A percentile compares a stretch with the other conserved stretches of the same genome.
phyloP scores from a whole-genome alignment of 306 rosid species.

The Fagus crenata region DNA sequence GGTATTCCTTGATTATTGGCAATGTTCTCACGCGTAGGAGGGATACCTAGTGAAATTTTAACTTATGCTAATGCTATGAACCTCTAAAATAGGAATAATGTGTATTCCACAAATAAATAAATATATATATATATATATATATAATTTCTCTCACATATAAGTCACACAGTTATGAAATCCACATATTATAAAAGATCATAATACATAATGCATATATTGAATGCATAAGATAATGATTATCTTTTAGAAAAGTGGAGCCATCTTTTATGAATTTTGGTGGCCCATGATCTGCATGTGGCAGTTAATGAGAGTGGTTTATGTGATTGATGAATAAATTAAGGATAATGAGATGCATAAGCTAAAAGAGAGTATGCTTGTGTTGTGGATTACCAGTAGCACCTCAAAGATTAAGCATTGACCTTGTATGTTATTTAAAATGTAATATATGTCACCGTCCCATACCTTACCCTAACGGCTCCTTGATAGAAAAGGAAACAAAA shows the following conservation, averaged over 20 bases:
- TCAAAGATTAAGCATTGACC: conserved; percentile 54
- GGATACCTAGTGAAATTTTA: no score
- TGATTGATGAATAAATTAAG: conserved; percentile 7
- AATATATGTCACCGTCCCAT: conserved; percentile 61
- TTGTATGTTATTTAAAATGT: conserved; percentile 19
- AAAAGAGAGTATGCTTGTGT: conserved; percentile 44
- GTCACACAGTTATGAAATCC: no score
- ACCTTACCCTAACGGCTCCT: conserved; percentile 58
- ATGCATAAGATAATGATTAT: conserved; percentile 12
- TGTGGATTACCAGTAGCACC: conserved; percentile 45
- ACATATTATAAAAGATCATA: no score
- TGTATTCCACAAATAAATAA: no score
- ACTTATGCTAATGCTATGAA: no score
- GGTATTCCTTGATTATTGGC: no score
- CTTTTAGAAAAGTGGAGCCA: not conserved
- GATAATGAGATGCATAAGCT: conserved; percentile 45
- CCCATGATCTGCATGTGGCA: conserved; percentile 26
- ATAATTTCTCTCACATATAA: no score
- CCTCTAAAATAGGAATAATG: no score
- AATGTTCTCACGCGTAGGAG: no score
- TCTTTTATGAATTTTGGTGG: not conserved
- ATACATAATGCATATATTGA: no score
- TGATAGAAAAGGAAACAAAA: conserved; percentile 30
- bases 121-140: no score
- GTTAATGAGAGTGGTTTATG: conserved; percentile 31